Base-by-base conservation (phyloP, 1,284 basidiomycete species). In the Boletus chippewaensis region DNA sequence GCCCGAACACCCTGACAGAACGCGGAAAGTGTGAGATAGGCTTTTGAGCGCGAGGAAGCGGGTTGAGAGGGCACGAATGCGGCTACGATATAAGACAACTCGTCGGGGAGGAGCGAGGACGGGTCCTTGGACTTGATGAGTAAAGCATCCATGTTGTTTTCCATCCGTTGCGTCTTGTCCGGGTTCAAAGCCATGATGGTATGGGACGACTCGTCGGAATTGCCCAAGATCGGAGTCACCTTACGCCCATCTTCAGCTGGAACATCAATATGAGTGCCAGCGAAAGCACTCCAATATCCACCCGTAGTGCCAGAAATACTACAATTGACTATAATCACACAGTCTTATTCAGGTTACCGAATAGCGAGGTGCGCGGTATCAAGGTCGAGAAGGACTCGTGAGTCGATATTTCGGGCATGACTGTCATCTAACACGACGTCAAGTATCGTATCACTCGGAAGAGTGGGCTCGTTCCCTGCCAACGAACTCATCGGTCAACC, bases 391-490 rank as follows among this genome's bases (percentile, higher is more conserved):
- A 74, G 65, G 76, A 84, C 69, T 71, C 76, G 86, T 88, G 66
- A 61, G 84, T 66, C 47, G 4, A 41, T 11, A 11, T 43, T 45
- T 54, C 5, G 15, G 8, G 15, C 29, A 16, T 11, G 3, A 38
- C n/a, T 13, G 16, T 28, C 24, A 59, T 53, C 42, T 55, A 61
- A 45, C 31, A 22, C 56, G 60, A 45, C 46, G 18, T 52, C 3
- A 61, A 91, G 88, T 32, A 78, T 72, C 18, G 64, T 88, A 41
- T 75, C 77, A 40, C 70, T 91, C 16, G 87, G 87, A 57, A 84
- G 85, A 65, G 78, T 85, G 54, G 90, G 90, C 9, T 77, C 79
- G 5, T 92, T 93, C 65, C 64, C 75, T 56, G 75, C 81, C 12
- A 79, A 80, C 56, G 79, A 86, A 42, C 74, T 93, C 34, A 73